Base-by-base conservation (phyloP, 1,139 yeast genomes). In the Zygoascus sp. region DNA sequence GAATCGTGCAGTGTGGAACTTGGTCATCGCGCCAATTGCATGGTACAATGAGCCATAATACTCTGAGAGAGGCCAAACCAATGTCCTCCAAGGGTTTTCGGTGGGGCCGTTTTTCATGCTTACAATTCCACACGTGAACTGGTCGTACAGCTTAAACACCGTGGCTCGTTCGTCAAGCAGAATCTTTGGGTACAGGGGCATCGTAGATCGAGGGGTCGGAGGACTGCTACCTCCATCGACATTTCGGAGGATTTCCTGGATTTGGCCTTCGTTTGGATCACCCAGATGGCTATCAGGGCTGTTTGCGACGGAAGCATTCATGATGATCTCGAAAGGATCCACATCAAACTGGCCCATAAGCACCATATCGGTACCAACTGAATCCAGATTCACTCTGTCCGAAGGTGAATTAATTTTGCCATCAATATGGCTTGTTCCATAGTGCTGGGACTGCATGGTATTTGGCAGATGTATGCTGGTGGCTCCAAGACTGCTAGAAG, bases 31-130 rank as follows among this genome's bases (percentile, higher is more conserved):
- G 1, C 83, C 81, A 44, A 81, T 68, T 0, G 85, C 79, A 59
- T 80, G 79, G 63, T 75, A 77, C 50, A 80, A 63, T 19, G 80
- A 82, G 0, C 80, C 70, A 55, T 79, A 74, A 40, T 71, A 66
- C 5, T 67, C 58, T 0, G 84, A 80, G 45, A 79, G 61, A 0
- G 87, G 86, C 56, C 80, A 64, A 42, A 80, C 64, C 40, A 74
- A 60, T n/a, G 74, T 72, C 45, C 83, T 66, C 87, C 88, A 81
- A 4, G 86, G 87, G 55, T 81, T 81, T 52, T 80, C 85, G 5
- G 74, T 66, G 0, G 79, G 77, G 0, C 84, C 85, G 42, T 51
- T 6, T 56, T 59, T 10, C 25, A 45, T 2, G 50, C 54, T 11
- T 58, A 65, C 44, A 61, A 66, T 45, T 65, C 77, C 8, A 74